These are phyloP conservation scores for Eimeria praecox DNA, from an alignment of 169 alveolate genomes.

Conservation along the genomic window DNA sequence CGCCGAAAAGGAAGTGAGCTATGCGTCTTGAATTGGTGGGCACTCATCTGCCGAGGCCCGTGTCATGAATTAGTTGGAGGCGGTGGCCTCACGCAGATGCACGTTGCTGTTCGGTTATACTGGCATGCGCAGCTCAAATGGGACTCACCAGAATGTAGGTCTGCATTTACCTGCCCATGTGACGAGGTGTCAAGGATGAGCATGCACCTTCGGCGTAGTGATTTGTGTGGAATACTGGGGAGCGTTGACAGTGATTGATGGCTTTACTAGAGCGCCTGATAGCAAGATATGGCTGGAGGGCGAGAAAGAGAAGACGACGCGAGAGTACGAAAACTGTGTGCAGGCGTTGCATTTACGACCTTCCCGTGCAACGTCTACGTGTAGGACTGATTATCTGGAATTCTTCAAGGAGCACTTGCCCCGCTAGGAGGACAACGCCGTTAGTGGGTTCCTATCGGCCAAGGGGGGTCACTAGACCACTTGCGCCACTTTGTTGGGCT, in stretches of 20 bases:
- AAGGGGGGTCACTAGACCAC: no score
- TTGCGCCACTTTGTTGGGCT: no score
- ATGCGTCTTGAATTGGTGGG: not conserved
- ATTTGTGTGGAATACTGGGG: not conserved
- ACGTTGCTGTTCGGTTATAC: not conserved
- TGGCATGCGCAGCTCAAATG: not conserved
- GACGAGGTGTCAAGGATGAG: not conserved
- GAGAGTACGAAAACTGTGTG: not conserved
- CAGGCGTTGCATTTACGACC: not conserved
- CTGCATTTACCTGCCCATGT: not conserved
- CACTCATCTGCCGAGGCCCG: not conserved
- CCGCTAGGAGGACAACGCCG: no score
- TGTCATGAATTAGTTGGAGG: not conserved
- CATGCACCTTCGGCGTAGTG: not conserved
- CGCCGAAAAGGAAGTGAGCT: not conserved
- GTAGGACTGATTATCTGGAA: not conserved
- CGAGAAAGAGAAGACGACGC: not conserved
- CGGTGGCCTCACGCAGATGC: not conserved
- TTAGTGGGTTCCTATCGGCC: no score
- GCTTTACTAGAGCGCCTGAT: not conserved
- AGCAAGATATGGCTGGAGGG: not conserved
- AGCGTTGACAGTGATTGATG: not conserved
- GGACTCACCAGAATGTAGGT: not conserved
- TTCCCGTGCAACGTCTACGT: not conserved
- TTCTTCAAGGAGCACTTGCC: not conserved